Evolutionary conservation across 169 alveolate species (phyloP), one percentile per base, ranked within the genome.

Genomic region (Plasmodium fragile): DNA sequence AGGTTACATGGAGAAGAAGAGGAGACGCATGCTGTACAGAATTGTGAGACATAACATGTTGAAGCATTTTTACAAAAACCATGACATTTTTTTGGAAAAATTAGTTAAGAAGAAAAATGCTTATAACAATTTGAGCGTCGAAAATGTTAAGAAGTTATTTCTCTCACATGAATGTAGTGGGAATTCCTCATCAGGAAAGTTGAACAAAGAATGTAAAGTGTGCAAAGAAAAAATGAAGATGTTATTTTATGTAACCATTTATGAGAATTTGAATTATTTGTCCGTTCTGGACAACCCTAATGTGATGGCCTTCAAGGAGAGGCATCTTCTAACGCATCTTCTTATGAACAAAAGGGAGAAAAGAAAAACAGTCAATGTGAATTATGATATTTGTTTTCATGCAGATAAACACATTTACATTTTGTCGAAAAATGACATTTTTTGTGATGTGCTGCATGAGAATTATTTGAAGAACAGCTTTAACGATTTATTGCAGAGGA

Each of bases 401-500:
- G 53, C 65, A 71, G 69, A 91, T 80, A 69, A 34, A 43, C 32
- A 72, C 75, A 81, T 91, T 80, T 91, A 91, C 72, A 81, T 91
- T 69, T 36, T 72, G 13, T 80, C 94, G 13, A 79, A 91, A 81
- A 81, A 91, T 71, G 77, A 81, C 73, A 80, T 91, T 32, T 91
- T 91, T 52, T 91, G 92, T 81, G 80, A 91, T 55, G 75, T 91
- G 39, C 55, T 91, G 4, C 94, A 91, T 80, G 94, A 59, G 43
- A 69, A 91, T 80, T 91, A 91, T 81, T 36, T 91, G 53, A 80
- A 70, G 82, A 59, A 91, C 53, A 79, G 69, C 53, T 77, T 91
- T 65, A 91, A 81, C 55, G 92, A 91, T 81, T 91, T 91, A 32
- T 18, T 91, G 41, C 53, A 32, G 59, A 80, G 91, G 41, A 81